Evolutionary conservation across 192 early-diverging fungal genomes (phyloP), one percentile per base, ranked within the genome.

Genomic region (Dissophora ornata): DNA sequence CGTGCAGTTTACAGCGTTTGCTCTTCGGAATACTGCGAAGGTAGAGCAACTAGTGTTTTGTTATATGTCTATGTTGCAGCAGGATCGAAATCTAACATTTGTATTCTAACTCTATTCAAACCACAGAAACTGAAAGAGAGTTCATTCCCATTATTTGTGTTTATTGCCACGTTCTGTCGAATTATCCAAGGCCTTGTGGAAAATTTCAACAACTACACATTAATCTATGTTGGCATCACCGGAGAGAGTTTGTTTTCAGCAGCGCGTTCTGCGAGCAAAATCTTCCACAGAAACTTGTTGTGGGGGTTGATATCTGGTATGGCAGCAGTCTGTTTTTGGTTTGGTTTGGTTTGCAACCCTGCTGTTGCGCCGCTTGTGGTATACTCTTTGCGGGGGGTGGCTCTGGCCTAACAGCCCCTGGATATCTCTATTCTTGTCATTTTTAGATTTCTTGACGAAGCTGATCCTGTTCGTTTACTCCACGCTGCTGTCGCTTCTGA

Each of bases 201-300:
- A 15, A 77, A 82, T 5, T 71, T 90, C 26, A 89, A 90, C 62
- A 82, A 86, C 48, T 92, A 93, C 74, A 87, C 88, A 11, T 80
- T 94, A 30, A 85, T 92, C 32, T 85, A 89, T 59, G 83, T 84
- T 29, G 90, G 91, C 0, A 86, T 94, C 47, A 89, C 89, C 26
- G 90, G 92, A 19, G 83, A 88, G 49, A 82, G 81, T n/a, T 83
- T 92, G 40, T 83, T 79, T 45, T 53, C 70, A 13, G 85, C 92
- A 1, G 85, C 86, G 19, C 68, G 79, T 24, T 71, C 58, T 7
- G 89, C 85, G 13, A 90, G 92, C 44, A 88, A 89, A 56, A 82
- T 93, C 29, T 93, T 94, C 69, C 82, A 90, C 29, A 68, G 93
- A 12, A 94, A 94, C 55, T 69, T 93, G n/a, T 54, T 93, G 3